A percentile compares a stretch with the other conserved stretches of the same genome.
phyloP scores from a whole-genome alignment of 2,329 filamentous ascomycete species.

The Diaporthe amygdali region DNA sequence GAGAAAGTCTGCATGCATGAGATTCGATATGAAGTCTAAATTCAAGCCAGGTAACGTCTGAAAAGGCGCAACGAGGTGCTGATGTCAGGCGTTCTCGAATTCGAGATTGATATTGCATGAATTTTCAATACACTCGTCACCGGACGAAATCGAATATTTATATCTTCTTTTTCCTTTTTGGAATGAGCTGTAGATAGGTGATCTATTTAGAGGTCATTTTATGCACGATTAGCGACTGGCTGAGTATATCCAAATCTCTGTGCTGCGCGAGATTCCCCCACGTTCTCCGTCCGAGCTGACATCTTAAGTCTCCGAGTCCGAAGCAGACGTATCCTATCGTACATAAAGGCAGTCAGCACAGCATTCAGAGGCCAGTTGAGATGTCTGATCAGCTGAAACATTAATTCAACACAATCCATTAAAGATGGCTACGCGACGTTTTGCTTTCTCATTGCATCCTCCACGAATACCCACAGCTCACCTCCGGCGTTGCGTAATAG shows the following conservation, averaged over 20 bases:
- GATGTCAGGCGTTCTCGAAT: neutral
- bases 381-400: no score
- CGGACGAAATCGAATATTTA: no score
- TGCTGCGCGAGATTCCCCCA: neutral
- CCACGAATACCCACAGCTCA: neutral
- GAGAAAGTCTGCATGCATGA: neutral
- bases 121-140: no score
- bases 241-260: neutral
- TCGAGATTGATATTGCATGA: neutral
- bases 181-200: neutral
- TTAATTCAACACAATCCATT: neutral
- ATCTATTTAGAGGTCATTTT: fast-evolving
- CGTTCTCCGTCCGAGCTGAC: slow-evolving; percentile 3
- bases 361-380: no score
- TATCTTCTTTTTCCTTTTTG: neutral
- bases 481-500: neutral
- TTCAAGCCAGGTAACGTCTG: neutral
- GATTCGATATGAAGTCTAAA: no score
- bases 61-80: neutral
- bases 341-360: neutral
- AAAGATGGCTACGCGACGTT: neutral
- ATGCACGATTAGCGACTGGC: neutral
- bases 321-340: neutral
- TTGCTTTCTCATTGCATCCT: neutral
- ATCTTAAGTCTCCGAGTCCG: neutral